Evolutionary conservation across 2,329 filamentous ascomycete species (phyloP).

Genomic region (Diaporthe ilicicola): DNA sequence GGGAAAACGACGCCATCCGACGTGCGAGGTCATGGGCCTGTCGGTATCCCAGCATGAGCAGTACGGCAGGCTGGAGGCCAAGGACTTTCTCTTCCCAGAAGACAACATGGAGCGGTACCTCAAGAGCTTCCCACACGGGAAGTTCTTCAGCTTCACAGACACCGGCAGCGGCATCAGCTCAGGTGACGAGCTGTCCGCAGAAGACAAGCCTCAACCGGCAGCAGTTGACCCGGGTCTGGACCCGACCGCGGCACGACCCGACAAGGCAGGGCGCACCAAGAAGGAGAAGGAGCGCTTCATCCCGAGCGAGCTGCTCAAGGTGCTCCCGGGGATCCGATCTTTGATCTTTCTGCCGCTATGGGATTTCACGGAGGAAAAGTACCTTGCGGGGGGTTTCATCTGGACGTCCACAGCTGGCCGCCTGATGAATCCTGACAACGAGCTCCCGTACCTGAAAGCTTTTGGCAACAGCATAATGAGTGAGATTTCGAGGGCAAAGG

Average conservation of each 20-base stretch:
- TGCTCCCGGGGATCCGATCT: constrained; percentile 54
- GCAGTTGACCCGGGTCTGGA: neutral
- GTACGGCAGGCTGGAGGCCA: constrained; percentile 12
- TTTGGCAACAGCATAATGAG: constrained; percentile 65
- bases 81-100: constrained; percentile 22
- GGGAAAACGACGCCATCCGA: neutral
- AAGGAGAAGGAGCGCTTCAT: constrained; percentile 36
- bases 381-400: constrained; percentile 31
- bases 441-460: constrained; percentile 54
- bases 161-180: constrained; percentile 19
- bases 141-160: constrained; percentile 30
- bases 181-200: constrained; percentile 18
- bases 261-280: neutral
- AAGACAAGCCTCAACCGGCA: constrained; percentile 32
- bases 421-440: constrained; percentile 43
- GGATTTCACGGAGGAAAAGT: constrained; percentile 44
- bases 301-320: constrained; percentile 42
- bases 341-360: constrained; percentile 58
- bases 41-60: constrained; percentile 26
- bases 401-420: constrained; percentile 6
- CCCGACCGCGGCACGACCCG: neutral
- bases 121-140: constrained; percentile 23
- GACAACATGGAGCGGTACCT: constrained; percentile 27
- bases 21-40: constrained; percentile 24
- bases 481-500: constrained; percentile 57